Base-by-base conservation (phyloP, 805 yeast species). In the Komagataella pseudopastoris region DNA sequence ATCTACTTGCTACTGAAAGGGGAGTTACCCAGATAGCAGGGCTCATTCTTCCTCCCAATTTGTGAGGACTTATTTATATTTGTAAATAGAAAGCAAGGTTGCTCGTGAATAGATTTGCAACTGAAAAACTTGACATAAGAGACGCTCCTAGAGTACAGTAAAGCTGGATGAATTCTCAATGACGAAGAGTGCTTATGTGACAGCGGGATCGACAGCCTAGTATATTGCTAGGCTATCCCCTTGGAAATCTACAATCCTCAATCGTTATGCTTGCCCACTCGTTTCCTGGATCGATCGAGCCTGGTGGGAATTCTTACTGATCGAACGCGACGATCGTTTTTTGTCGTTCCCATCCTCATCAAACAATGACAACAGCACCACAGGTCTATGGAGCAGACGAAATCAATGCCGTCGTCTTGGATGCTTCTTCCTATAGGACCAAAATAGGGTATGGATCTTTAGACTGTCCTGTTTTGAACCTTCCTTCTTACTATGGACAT, bases 371-470 rank as follows among this genome's bases (percentile, higher is more conserved):
- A 6, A 63, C 71, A n/a, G 72, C 75, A 6, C 70, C 76, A 39
- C 80, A 75, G 56, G 74, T 75, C 1, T 77, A 75, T 56, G 81
- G 81, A 23, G 81, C 80, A 18, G 93, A 91, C 68, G 99, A 91
- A 64, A 83, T 93, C 56, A 81, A 88, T 56, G 96, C 98, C 23
- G 75, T 93, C 2, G 95, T 91, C 39, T 72, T 91, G 23, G 98
- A 93, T 61, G 90, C 96, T 1, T 98, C 98, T 43, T 83, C 96
- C 8, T 80, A 74, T 55, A 70, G 80, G 54, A 88, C 96, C 6
- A 80, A 91, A 51, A 80, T 84, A 17, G 99, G 99, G 1, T 89
- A 79, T 65, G 90, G 97, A 3, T 98, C 98, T 8, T 91, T 88
- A 52, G 96, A 90, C 62, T 75, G 79, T 51, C 99, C 99, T 10